Conservation (phyloP, 352 stramenopile species). For the Globisporangium perplexum region DNA sequence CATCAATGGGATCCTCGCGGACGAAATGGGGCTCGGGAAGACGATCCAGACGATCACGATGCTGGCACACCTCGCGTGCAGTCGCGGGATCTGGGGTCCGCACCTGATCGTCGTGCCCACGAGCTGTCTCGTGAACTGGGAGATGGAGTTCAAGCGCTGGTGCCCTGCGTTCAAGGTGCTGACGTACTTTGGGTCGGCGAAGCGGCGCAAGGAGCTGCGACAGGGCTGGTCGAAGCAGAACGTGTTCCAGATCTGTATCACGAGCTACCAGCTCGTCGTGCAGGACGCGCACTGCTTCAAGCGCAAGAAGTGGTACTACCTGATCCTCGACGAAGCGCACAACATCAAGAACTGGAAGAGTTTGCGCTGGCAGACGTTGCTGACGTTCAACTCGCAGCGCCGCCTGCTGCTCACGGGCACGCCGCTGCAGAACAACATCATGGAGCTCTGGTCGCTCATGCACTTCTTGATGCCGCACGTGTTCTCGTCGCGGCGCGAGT, state of each 20-base stretch:
- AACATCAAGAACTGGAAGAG: constrained; percentile 99
- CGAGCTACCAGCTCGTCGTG: constrained; percentile 97
- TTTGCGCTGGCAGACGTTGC: constrained; percentile 97
- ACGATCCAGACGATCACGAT: constrained; percentile 99
- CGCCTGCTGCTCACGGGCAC: constrained; percentile 92
- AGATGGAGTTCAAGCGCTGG: constrained; percentile 98
- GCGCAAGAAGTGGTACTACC: constrained; percentile 98
- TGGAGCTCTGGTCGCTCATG: constrained; percentile 98
- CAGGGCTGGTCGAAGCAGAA: constrained; percentile 96
- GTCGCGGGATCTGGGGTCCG: constrained; percentile 93
- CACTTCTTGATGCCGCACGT: constrained; percentile 99
- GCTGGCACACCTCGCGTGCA: constrained; percentile 92
- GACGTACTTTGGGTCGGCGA: constrained; percentile 98
- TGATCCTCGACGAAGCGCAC: constrained; percentile 99
- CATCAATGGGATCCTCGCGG: constrained; percentile 98
- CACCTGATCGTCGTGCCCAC: constrained; percentile 99
- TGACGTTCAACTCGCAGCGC: constrained; percentile 96
- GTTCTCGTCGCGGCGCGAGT: constrained; percentile 91
- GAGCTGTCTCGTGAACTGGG: constrained; percentile 98
- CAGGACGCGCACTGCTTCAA: constrained; percentile 97
- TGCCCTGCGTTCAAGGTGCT: constrained; percentile 96
- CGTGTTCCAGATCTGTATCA: constrained; percentile 98
- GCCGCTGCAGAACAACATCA: constrained; percentile 97
- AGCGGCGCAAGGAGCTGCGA: constrained; percentile 88
- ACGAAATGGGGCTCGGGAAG: constrained; percentile 96